phyloP scores from a whole-genome alignment of 108 stramenopile genomes.

The Cyclotella distinguenda region DNA sequence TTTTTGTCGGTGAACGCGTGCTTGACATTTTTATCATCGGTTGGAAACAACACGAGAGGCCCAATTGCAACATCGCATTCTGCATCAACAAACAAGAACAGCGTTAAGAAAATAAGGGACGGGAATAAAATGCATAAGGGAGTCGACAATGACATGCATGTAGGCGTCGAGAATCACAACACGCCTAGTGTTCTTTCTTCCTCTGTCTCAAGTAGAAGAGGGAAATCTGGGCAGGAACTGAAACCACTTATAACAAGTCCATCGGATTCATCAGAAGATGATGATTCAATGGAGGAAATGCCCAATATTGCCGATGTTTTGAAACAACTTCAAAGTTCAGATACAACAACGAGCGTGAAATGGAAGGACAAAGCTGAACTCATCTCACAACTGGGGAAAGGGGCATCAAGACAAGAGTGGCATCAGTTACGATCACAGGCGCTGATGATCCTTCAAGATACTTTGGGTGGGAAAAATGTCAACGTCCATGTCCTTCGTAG shows the following conservation, averaged over 20 bases:
- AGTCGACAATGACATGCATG: too few species aligned
- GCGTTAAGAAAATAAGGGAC: not conserved
- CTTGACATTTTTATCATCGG: conserved; percentile 46
- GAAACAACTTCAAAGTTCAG: conserved; percentile 53
- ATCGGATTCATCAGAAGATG: conserved; percentile 45
- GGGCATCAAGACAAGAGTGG: conserved; percentile 36
- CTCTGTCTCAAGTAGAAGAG: conserved; percentile 7
- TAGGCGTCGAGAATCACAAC: too few species aligned
- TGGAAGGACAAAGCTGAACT: conserved; percentile 68
- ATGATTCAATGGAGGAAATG: conserved; percentile 32
- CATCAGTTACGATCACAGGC: conserved; percentile 22
- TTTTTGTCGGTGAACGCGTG: conserved; percentile 58
- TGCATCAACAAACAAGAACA: conserved; percentile 12
- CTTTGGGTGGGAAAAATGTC: conserved; percentile 53
- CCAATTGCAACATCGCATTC: conserved; percentile 1
- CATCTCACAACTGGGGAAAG: conserved; percentile 50
- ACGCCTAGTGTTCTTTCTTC: too few species aligned
- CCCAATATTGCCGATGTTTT: conserved; percentile 40
- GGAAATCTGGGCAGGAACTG: not conserved
- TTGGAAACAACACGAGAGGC: conserved; percentile 7
- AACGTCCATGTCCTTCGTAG: conserved; percentile 61
- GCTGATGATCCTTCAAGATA: conserved; percentile 50
- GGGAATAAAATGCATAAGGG: not conserved
- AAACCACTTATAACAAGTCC: conserved; percentile 4
- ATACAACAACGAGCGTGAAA: conserved; percentile 38